Evolutionary conservation across 305 asterid genomes (phyloP).

Genomic region (Plantago lanceolata): DNA sequence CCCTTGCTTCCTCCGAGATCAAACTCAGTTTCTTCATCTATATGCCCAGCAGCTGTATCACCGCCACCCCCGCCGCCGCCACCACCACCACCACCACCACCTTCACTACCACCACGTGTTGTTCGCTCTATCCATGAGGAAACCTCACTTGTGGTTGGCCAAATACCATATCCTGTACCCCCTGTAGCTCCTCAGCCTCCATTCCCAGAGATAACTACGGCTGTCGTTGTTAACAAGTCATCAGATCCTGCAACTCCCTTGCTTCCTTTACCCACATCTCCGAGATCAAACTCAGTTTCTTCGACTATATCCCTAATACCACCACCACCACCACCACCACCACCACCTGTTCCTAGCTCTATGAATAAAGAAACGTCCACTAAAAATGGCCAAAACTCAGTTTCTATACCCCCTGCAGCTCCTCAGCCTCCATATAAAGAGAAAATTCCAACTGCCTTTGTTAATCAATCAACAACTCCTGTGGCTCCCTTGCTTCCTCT

Average conservation of each 20-base stretch:
- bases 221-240: neutral
- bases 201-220: neutral
- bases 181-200: neutral
- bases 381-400: conserved; percentile 16
- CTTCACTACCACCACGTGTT: conserved; percentile 26
- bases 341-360: conserved; percentile 15
- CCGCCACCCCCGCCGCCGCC: conserved; percentile 34
- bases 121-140: conserved; percentile 23
- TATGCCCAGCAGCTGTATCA: conserved; percentile 26
- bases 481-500: conserved; percentile 39
- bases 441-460: neutral
- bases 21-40: conserved; percentile 16
- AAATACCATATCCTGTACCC: neutral
- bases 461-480: conserved; percentile 22
- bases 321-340: conserved; percentile 22
- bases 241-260: conserved; percentile 37
- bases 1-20: conserved; percentile 34
- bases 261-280: conserved; percentile 24
- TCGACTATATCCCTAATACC: conserved; percentile 13
- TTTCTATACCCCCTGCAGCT: neutral
- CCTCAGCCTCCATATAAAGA: neutral
- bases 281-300: conserved; percentile 15
- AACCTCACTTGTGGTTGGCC: conserved; percentile 20
- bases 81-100: conserved; percentile 33
- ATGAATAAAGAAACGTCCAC: conserved; percentile 6